Evolutionary conservation across 2,329 filamentous ascomycete genomes (phyloP).

Genomic region (Colletotrichum tofieldiae): DNA sequence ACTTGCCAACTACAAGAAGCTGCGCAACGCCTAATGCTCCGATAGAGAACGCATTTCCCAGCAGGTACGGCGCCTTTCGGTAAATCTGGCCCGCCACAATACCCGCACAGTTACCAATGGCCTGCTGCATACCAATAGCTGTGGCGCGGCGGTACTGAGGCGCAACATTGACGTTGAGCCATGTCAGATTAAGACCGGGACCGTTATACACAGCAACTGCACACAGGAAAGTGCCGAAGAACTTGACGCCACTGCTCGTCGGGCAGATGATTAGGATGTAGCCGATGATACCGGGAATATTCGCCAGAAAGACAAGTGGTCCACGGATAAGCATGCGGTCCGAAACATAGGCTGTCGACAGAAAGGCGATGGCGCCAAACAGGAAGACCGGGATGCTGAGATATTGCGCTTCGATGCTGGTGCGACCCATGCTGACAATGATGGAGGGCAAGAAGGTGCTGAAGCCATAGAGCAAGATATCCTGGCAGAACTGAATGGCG

Average conservation of each 20-base stretch:
- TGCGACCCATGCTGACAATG: constrained; percentile 66
- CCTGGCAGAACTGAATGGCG: constrained; percentile 66
- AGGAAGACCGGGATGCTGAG: constrained; percentile 72
- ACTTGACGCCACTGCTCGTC: constrained; percentile 64
- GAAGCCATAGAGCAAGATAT: constrained; percentile 70
- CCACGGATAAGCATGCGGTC: constrained; percentile 57
- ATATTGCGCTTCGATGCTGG: constrained; percentile 65
- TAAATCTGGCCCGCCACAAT: constrained; percentile 60
- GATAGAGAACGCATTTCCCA: constrained; percentile 49
- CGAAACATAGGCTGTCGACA: constrained; percentile 61
- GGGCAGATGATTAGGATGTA: constrained; percentile 65
- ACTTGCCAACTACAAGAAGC: constrained; percentile 56
- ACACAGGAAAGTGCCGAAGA: constrained; percentile 65
- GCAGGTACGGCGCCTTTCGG: constrained; percentile 50
- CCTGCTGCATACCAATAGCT: constrained; percentile 57
- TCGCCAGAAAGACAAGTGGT: constrained; percentile 70
- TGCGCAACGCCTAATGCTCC: constrained; percentile 50
- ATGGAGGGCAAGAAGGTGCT: constrained; percentile 72
- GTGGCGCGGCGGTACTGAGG: constrained; percentile 63
- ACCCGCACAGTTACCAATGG: constrained; percentile 60
- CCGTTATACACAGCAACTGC: constrained; percentile 64
- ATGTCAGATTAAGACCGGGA: constrained; percentile 63
- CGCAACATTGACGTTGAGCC: constrained; percentile 63
- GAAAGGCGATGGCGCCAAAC: constrained; percentile 62
- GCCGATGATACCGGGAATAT: constrained; percentile 64